These are phyloP conservation scores for Sporothrix inflata DNA, from an alignment of 2,329 filamentous ascomycete genomes.

Conservation along the genomic window DNA sequence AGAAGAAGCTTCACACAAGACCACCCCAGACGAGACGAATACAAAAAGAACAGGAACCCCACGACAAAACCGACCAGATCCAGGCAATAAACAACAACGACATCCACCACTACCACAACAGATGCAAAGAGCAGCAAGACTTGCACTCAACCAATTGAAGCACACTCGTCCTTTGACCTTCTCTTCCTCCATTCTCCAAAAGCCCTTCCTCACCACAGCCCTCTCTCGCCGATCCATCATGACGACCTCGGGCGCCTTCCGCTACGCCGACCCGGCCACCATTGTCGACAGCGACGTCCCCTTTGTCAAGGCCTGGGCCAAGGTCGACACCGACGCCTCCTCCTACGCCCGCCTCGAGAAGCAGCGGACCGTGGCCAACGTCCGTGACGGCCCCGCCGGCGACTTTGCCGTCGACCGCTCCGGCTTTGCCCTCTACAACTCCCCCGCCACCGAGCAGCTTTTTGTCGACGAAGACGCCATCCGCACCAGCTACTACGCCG, in stretches of 20 bases:
- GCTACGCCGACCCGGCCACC: conserved; percentile 61
- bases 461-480: conserved; percentile 62
- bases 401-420: conserved; percentile 60
- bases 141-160: background rate
- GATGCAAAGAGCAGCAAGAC: conserved; percentile 11
- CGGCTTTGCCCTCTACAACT: conserved; percentile 59
- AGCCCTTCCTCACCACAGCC: background rate
- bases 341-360: conserved; percentile 55
- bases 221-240: conserved; percentile 49
- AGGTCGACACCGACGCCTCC: conserved; percentile 63
- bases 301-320: conserved; percentile 61
- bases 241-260: conserved; percentile 49
- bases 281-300: conserved; percentile 41
- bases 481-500: conserved; percentile 61
- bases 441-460: conserved; percentile 55
- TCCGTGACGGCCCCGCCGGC: conserved; percentile 56
- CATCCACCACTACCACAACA: background rate
- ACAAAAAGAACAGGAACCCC: background rate
- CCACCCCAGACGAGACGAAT: background rate
- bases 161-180: background rate
- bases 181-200: too few species aligned
- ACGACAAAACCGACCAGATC: background rate
- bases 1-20: background rate
- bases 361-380: conserved; percentile 55
- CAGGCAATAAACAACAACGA: background rate